Base-by-base conservation (phyloP, 2,329 filamentous ascomycete species). In the Aspergillus viridinutans region DNA sequence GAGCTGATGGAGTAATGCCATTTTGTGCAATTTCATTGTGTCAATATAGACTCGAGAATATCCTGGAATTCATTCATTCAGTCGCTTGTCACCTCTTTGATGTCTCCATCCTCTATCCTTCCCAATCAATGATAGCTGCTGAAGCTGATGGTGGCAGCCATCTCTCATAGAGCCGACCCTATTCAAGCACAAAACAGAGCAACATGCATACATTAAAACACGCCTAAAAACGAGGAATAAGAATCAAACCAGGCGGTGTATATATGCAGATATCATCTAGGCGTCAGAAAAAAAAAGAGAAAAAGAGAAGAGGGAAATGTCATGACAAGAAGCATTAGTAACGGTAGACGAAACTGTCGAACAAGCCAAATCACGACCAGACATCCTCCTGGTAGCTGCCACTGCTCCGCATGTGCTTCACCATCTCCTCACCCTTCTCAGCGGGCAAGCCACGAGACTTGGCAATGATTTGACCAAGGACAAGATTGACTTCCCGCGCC, bases 321-420 rank as follows among this genome's bases (percentile, higher is more conserved):
- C 63, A 59, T 63, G 38, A 43, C 54, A 60, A 53, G 58, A 49
- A 57, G 59, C 59, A 56, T 38, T 50, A 52, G 42, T 54, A 58
- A 57, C 42, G n/a, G 38, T 54, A 59, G 32, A 60, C 28, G 35
- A 57, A 53, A 38, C 55, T 53, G 42, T 50, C 53, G 53, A 57
- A 64, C 17, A 21, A 7, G 45, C 35, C 40, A 47, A 56, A 65
- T 74, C 72, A 87, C 72, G 84, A 86, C 85, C 85, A 87, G 8
- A 87, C 85, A 72, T 87, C 85, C 71, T 88, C 94, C 83, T 99
- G 95, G 81, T 99, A 99, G 76, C 94, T 90, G 76, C 96, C 97
- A 63, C 89, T 87, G 64, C 90, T 88, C 70, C 94, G 88, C 93
- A 99, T 97, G 67, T 88, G 88, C 85, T 97, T 99, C 59, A 99